Evolutionary conservation across 345 rosid genomes (phyloP).

Genomic region (Populus simonii): DNA sequence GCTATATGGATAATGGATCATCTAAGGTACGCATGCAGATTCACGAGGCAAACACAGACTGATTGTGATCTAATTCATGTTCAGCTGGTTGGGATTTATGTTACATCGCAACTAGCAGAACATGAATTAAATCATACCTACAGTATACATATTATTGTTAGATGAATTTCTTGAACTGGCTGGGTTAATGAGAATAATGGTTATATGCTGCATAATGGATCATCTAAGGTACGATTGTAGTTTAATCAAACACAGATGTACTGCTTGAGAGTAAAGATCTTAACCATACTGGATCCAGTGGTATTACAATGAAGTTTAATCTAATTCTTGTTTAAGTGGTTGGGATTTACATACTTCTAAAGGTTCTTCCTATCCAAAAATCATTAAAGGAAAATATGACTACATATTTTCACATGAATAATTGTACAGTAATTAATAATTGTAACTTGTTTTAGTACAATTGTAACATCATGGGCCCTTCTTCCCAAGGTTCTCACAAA

Average conservation of each 20-base stretch:
- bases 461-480: neutral
- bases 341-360: neutral
- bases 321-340: neutral
- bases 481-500: neutral
- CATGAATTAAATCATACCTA: neutral
- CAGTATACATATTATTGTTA: neutral
- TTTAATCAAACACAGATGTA: neutral
- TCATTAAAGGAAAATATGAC: neutral
- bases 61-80: neutral
- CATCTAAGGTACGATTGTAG: constrained; percentile 59
- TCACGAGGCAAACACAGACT: neutral
- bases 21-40: constrained; percentile 58
- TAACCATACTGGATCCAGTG: neutral
- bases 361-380: neutral
- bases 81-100: neutral
- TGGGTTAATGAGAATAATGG: constrained; percentile 54
- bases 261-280: neutral
- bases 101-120: neutral
- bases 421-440: neutral
- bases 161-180: constrained; percentile 65
- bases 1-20: constrained; percentile 66
- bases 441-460: neutral
- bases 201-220: constrained; percentile 67
- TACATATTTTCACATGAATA: neutral
- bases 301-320: neutral